Evolutionary conservation across 805 yeast species (phyloP), one percentile per base, ranked within the genome.

Genomic region (Zygosaccharomyces gambellarensis): DNA sequence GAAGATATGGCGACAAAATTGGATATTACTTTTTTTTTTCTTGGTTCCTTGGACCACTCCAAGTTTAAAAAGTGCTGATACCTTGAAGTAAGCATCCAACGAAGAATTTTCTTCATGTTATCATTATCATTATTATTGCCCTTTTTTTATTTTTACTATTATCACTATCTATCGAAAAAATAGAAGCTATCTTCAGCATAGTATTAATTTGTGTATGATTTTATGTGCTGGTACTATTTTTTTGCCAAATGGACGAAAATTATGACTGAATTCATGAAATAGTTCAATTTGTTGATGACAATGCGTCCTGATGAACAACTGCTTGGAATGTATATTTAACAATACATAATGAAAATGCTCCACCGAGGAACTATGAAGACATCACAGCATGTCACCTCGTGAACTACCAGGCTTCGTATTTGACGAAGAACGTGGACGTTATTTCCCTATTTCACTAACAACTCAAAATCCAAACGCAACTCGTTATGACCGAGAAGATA

Each of bases 321-420:
- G 3, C 9, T 1, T 6, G 12, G 12, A 4, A 31, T 12, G 17
- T n/a, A n/a, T n/a, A n/a, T 17, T 12, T 3, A 12, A 12, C 8
- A 31, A 31, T 12, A 31, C 21, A 31, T 25, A 8, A 19, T 3
- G n/a, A 12, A n/a, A 31, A 12, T 17, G 17, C 9, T 7, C 44
- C 10, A 17, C n/a, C 7, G 1, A 28, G 22, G 19, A 12, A 28
- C 5, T 17, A 50, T 50, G 56, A 21, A 14, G 4, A 1, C 14
- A 14, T 34, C 23, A 5, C 8, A 34, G 22, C 10, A 34, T 34
- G 38, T 22, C 22, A 6, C 47, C 49, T 19, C 53, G 54, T n/a
- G 49, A 56, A 12, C 32, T 64, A 29, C 69, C 69, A 19, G 69
- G 68, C 3, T 59, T 59, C 23, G 60, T 62, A 36, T 65, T 48